phyloP scores from a whole-genome alignment of 176 grass and related monocot species.

The Ensete ventricosum region DNA sequence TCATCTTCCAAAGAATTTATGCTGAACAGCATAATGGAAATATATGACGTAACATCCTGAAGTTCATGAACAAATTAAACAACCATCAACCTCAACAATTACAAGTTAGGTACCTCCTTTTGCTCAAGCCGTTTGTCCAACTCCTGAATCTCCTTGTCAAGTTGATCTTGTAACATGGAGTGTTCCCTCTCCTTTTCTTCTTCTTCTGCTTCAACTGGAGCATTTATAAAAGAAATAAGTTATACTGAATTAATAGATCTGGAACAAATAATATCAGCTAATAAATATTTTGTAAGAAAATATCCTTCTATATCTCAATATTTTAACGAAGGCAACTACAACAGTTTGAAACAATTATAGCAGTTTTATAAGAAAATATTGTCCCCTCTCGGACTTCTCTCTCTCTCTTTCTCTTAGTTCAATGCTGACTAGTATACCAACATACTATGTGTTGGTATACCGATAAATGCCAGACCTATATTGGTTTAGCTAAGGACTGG shows the following conservation, averaged over 20 bases:
- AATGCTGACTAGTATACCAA: too few relatives aligned
- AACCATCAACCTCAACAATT: neutral
- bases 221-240: neutral
- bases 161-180: constrained; percentile 65
- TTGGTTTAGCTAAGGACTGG: too few relatives aligned
- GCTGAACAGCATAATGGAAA: neutral
- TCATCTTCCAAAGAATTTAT: neutral
- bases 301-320: neutral
- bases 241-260: neutral
- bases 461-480: too few relatives aligned
- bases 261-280: neutral
- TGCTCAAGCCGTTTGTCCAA: constrained; percentile 76
- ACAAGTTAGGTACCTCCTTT: constrained; percentile 63
- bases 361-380: too few relatives aligned
- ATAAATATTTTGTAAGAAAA: neutral
- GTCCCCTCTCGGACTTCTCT: too few relatives aligned
- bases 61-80: neutral
- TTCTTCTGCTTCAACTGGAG: constrained; percentile 35
- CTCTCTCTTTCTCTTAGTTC: too few relatives aligned
- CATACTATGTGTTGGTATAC: too few relatives aligned
- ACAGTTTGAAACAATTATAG: too few relatives aligned
- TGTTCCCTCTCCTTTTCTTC: constrained; percentile 93
- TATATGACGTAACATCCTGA: neutral
- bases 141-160: constrained; percentile 86
- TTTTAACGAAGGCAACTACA: too few relatives aligned